Base-by-base conservation (phyloP, 768 basidiomycete genomes). In the Lactifluus rugatus region DNA sequence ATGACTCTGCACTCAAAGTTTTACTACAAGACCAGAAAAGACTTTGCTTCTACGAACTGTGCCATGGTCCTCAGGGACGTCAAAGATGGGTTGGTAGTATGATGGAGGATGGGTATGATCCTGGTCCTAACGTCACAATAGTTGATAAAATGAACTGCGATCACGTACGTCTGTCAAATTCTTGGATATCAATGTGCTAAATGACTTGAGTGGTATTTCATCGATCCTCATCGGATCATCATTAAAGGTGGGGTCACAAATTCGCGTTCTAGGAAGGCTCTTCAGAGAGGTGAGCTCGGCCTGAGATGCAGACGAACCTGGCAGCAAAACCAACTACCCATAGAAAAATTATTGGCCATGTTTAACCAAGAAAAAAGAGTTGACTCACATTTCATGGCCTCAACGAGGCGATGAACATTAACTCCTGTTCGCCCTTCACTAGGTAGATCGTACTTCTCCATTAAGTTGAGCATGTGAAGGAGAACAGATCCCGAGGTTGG, bases 401-500 rank as follows among this genome's bases (percentile, higher is more conserved):
- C 96, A 14, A 97, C 75, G 5, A 89, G 68, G 47, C 93, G 78
- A 69, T 98, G 96, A 2, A 81, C 75, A 62, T 83, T 87, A 16
- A 91, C 68, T 0, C 77, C 75, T n/a, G 77, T 83, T 62, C 75
- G 70, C 46, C 81, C 81, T 26, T 70, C 71, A 25, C 77, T 63
- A 34, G 80, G 70, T 37, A 76, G 66, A 52, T 77, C 73, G 66
- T 80, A 97, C n/a, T 78, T 76, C 67, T 96, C 93, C 47, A 95
- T 72, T 19, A 93, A 69, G 67, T 97, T 96, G n/a, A 98, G 74
- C 78, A 97, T 87, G 67, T 92, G 87, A 41, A 96, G 72, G 42
- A 98, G 73, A n/a, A 89, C 89, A 7, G 89, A 85, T 5, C 95
- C 94, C 11, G 87, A 87, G 9, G 87, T 84, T 5, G 96, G 96